phyloP scores from a whole-genome alignment of 495 filamentous ascomycete species.

The Polyplosphaeria fusca region DNA sequence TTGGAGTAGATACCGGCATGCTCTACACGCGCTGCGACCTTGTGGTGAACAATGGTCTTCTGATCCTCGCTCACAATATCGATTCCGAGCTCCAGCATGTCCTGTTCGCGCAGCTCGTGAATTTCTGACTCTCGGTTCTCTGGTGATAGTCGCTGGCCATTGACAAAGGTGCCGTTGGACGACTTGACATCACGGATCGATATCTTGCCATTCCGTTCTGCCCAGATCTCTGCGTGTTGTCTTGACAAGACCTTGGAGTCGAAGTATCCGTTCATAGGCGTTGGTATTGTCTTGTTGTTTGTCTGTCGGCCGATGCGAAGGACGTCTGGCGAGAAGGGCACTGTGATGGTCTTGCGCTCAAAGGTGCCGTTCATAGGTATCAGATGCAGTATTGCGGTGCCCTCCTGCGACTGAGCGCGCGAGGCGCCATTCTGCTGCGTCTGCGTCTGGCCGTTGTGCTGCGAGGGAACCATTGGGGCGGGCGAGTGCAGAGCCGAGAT shows the following conservation, averaged over 20 bases:
- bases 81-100: conserved; percentile 89
- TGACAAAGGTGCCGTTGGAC: conserved; percentile 97
- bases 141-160: conserved; percentile 80
- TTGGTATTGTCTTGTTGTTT: conserved; percentile 90
- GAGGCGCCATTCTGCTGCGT: conserved; percentile 63
- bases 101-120: conserved; percentile 80
- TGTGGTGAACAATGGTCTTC: conserved; percentile 96
- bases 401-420: conserved; percentile 55
- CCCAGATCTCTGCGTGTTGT: conserved; percentile 96
- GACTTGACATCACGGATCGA: conserved; percentile 98
- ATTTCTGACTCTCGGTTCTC: conserved; percentile 95
- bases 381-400: conserved; percentile 73
- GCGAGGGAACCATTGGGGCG: conserved; percentile 67
- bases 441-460: conserved; percentile 58
- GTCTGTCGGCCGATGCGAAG: conserved; percentile 94
- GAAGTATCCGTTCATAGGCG: conserved; percentile 86
- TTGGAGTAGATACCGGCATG: conserved; percentile 76
- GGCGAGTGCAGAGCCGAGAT: conserved; percentile 76
- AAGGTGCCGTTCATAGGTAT: conserved; percentile 91
- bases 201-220: conserved; percentile 81
- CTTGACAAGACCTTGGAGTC: conserved; percentile 96
- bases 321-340: conserved; percentile 84
- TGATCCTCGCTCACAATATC: conserved; percentile 98
- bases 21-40: conserved; percentile 93
- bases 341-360: conserved; percentile 89